Conservation (phyloP, 192 early-diverging fungal genomes). For the Phlyctochytrium arcticum region DNA sequence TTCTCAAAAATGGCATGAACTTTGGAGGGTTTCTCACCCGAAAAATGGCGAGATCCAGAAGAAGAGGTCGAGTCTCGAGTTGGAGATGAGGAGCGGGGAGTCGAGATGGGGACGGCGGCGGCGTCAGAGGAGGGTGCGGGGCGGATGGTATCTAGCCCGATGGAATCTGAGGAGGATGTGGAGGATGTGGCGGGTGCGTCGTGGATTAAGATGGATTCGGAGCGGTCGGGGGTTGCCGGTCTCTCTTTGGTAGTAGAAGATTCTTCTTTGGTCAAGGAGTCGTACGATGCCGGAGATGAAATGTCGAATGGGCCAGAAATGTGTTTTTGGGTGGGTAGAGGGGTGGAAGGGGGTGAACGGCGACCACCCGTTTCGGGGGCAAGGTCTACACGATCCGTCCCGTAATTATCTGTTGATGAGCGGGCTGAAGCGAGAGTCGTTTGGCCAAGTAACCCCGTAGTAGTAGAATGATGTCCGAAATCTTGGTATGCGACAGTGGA, state of each 20-base stretch:
- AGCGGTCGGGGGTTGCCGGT: conserved; percentile 6
- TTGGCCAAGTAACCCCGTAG: not conserved
- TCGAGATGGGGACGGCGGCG: not conserved
- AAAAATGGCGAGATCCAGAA: not conserved
- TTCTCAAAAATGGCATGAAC: conserved; percentile 3
- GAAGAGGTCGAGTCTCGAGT: not conserved
- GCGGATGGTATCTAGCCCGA: conserved; percentile 2
- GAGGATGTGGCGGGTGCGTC: not conserved
- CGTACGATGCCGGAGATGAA: not conserved
- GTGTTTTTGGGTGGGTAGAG: not conserved
- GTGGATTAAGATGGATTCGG: not conserved
- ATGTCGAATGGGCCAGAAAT: not conserved
- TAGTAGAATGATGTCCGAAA: not conserved
- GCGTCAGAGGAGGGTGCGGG: conserved; percentile 4
- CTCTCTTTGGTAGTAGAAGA: not conserved
- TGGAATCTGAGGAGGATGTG: not conserved
- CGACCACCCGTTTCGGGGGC: not conserved
- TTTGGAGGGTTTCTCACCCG: not conserved
- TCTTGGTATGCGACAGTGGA: conserved; percentile 1
- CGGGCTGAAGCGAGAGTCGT: not conserved
- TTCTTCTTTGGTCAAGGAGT: not conserved
- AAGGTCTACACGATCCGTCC: not conserved
- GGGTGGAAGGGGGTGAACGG: not conserved
- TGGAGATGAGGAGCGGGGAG: not conserved
- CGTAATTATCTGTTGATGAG: not conserved